Evolutionary conservation across 169 alveolate genomes (phyloP).

Genomic region (Eimeria falciformis): DNA sequence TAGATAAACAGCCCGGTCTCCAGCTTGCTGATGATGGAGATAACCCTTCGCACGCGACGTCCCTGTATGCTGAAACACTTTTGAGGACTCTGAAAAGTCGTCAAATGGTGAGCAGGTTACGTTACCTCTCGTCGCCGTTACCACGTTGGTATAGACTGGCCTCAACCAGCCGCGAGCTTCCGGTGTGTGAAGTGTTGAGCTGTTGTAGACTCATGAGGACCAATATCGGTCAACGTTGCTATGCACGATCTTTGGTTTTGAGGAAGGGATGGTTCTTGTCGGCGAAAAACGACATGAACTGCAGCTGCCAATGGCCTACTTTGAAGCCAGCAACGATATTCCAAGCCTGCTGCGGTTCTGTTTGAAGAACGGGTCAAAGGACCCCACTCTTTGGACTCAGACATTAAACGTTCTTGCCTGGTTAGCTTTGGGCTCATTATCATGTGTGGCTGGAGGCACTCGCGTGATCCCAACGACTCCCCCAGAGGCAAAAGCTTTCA

Average conservation of each 20-base stretch:
- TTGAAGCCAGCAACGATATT: slow-evolving; percentile 47
- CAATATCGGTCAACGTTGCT: slow-evolving; percentile 67
- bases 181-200: not conserved
- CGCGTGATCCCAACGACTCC: too few species aligned
- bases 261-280: slow-evolving; percentile 67
- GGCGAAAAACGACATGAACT: slow-evolving; percentile 68
- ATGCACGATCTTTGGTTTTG: slow-evolving; percentile 60
- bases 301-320: slow-evolving; percentile 70
- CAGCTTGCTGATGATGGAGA: not conserved
- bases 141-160: not conserved
- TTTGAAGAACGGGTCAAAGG: slow-evolving; percentile 60
- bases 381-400: slow-evolving; percentile 71
- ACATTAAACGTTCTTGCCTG: slow-evolving; percentile 73
- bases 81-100: slow-evolving; percentile 48
- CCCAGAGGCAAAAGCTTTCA: too few species aligned
- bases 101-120: slow-evolving; percentile 26
- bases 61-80: slow-evolving; percentile 41
- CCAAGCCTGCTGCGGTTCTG: slow-evolving; percentile 61
- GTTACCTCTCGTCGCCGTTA: not conserved
- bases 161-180: not conserved
- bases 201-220: slow-evolving; percentile 66
- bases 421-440: too few species aligned
- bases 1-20: not conserved
- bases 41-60: not conserved
- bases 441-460: too few species aligned